Evolutionary conservation across 2,329 filamentous ascomycete genomes (phyloP).

Genomic region (Neocatenulostroma microsporum): DNA sequence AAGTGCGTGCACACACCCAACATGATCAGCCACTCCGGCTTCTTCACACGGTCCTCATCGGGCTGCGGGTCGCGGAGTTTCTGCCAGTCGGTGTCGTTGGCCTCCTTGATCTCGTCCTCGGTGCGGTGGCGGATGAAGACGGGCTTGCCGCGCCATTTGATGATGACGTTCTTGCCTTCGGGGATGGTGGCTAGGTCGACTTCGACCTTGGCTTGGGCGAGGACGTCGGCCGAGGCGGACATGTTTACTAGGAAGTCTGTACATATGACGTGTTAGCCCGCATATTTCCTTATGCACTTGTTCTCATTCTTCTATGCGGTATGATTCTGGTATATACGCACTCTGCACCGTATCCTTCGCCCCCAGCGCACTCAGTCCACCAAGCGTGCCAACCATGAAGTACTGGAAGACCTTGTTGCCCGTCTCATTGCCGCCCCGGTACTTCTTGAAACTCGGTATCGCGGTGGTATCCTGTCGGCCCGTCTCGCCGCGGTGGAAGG

Average conservation of each 20-base stretch:
- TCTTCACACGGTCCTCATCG: conserved; percentile 90
- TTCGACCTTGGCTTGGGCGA: conserved; percentile 99
- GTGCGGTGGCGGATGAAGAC: conserved; percentile 99
- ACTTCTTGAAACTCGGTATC: conserved; percentile 85
- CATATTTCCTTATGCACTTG: too few species aligned
- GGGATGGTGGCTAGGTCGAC: conserved; percentile 87
- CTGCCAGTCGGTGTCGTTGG: conserved; percentile 77
- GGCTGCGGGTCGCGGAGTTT: conserved; percentile 82
- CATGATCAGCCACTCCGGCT: conserved; percentile 99
- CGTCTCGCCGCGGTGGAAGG: conserved; percentile 44
- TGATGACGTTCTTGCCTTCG: conserved; percentile 99
- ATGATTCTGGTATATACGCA: too few species aligned
- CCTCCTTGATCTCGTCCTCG: conserved; percentile 83
- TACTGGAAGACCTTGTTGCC: conserved; percentile 87
- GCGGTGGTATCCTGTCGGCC: conserved; percentile 49
- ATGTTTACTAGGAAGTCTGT: conserved; percentile 99
- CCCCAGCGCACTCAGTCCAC: conserved; percentile 81
- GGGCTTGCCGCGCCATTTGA: conserved; percentile 99
- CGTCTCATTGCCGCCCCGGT: conserved; percentile 60
- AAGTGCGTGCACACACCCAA: conserved; percentile 98
- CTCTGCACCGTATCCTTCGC: conserved; percentile 98
- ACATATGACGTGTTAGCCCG: too few species aligned
- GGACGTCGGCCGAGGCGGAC: conserved; percentile 95
- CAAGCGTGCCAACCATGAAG: conserved; percentile 97
- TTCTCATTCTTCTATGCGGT: too few species aligned